Evolutionary conservation across 2,329 filamentous ascomycete species (phyloP), one percentile per base, ranked within the genome.

Genomic region (Penicillium frequentans): DNA sequence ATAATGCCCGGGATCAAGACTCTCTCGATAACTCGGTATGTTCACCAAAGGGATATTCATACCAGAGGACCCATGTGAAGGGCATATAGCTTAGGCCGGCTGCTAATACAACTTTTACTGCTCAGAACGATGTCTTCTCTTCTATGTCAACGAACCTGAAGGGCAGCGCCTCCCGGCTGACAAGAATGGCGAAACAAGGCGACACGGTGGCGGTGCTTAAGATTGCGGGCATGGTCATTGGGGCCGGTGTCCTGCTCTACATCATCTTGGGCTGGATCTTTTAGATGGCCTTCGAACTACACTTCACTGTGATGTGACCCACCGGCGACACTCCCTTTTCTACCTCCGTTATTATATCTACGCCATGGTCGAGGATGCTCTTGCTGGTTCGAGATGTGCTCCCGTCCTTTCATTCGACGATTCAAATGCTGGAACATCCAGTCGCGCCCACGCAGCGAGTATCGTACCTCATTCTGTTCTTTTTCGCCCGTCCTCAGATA

Each of bases 141-240:
- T 89, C 87, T 68, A 92, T 99, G 84, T 84, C 86, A 35, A 88
- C 88, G 14, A 88, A 88, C 62, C 80, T 99, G 59, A 93, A 91
- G 73, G 91, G 92, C 44, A 96, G 90, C 63, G 92, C 92, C 13
- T 82, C 84, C 49, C 85, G 95, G 13, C 78, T 99, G 47, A 91
- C 89, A 23, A 87, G 92, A 60, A 98, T 98, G 92, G 95, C 95
- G 46, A 88, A 88, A 51, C 86, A 88, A 53, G 95, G 95, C 50
- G 96, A 97, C 77, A 93, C 91, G 68, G 85, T 96, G 42, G 93
- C 95, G 16, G 88, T 98, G 39, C 76, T 99, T 59, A 97, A 97
- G 75, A 81, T 99, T 49, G 87, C 92, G 0, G 93, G 85, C 24
- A 96, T 97, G 39, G 82, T 96, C 24, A 83, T 93, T 44, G 91